A percentile compares a stretch with the other conserved stretches of the same genome.
phyloP scores from a whole-genome alignment of 768 basidiomycete species.

The Xerocomus brunneocitrinus region DNA sequence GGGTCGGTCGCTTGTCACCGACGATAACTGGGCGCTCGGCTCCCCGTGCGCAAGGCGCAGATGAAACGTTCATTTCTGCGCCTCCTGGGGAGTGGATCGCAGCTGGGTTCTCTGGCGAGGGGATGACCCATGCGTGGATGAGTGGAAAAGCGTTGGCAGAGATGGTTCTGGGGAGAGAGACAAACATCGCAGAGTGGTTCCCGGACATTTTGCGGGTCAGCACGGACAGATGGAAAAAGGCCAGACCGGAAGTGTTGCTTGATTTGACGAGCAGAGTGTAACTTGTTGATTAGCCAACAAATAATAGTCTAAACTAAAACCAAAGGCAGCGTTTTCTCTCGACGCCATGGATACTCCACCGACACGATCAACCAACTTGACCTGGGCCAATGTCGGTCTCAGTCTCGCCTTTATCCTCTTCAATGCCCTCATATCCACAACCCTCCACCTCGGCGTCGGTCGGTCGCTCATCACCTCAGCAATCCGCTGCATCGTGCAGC shows the following conservation, averaged over 20 bases:
- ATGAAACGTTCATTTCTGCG: slow-evolving; percentile 14
- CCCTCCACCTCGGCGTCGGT: slow-evolving; percentile 66
- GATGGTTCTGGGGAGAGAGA: slow-evolving; percentile 49
- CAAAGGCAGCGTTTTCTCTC: neutral
- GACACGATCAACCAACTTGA: slow-evolving; percentile 33
- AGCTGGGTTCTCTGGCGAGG: slow-evolving; percentile 69
- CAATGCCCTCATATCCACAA: slow-evolving; percentile 59
- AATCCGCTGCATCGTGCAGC: slow-evolving; percentile 70
- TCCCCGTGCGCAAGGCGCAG: slow-evolving; percentile 6
- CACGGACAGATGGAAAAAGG: slow-evolving; percentile 50
- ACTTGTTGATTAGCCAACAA: neutral
- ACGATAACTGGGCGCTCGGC: slow-evolving; percentile 41
- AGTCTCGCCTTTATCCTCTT: slow-evolving; percentile 73
- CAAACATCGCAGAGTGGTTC: slow-evolving; percentile 39
- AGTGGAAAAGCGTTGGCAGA: slow-evolving; percentile 54
- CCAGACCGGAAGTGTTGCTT: slow-evolving; percentile 41
- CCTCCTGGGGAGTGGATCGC: slow-evolving; percentile 66
- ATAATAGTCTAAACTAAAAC: too few species aligned
- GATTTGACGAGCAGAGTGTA: slow-evolving; percentile 5
- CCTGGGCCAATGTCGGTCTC: slow-evolving; percentile 72
- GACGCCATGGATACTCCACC: slow-evolving; percentile 26
- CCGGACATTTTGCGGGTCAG: slow-evolving; percentile 47
- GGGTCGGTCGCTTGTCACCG: slow-evolving; percentile 64
- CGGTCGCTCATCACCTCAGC: slow-evolving; percentile 65
- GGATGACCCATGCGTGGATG: slow-evolving; percentile 71